Percentiles rank a stretch among this genome's conserved stretches.
phyloP scores from a whole-genome alignment of 805 yeast genomes.

The Pichia occidentalis region DNA sequence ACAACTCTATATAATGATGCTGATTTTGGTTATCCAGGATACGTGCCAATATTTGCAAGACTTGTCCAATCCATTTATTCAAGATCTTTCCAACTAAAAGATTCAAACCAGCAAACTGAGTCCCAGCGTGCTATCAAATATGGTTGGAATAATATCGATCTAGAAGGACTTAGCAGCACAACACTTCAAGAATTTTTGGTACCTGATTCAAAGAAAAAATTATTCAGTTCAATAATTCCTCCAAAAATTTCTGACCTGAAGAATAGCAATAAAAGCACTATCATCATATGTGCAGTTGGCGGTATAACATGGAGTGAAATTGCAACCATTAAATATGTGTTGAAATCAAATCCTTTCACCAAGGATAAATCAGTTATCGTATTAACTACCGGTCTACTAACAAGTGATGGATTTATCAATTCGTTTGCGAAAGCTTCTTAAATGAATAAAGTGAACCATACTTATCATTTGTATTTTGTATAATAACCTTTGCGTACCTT shows the following conservation, averaged over 20 bases:
- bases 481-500: conserved; percentile 23
- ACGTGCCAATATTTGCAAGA: conserved; percentile 68
- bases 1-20: conserved; percentile 38
- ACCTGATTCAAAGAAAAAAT: conserved; percentile 25
- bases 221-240: conserved; percentile 24
- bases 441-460: not conserved
- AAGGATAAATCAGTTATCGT: conserved; percentile 34
- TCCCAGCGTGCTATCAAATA: conserved; percentile 20
- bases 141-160: conserved; percentile 38
- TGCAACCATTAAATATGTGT: conserved; percentile 60
- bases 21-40: conserved; percentile 69
- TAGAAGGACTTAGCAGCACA: conserved; percentile 38
- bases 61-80: conserved; percentile 62
- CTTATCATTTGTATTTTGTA: conserved; percentile 11
- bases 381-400: conserved; percentile 39
- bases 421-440: conserved; percentile 10
- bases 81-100: conserved; percentile 32
- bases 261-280: conserved; percentile 21
- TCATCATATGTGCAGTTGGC: conserved; percentile 60
- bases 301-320: conserved; percentile 85
- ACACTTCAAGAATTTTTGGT: conserved; percentile 24
- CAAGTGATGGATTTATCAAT: conserved; percentile 30
- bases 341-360: conserved; percentile 33
- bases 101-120: conserved; percentile 20
- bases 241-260: conserved; percentile 17